A percentile compares a stretch with the other conserved stretches of the same genome.
Evolutionary conservation across 176 grass and related monocot species (phyloP).

Genomic region (Oryza punctata): DNA sequence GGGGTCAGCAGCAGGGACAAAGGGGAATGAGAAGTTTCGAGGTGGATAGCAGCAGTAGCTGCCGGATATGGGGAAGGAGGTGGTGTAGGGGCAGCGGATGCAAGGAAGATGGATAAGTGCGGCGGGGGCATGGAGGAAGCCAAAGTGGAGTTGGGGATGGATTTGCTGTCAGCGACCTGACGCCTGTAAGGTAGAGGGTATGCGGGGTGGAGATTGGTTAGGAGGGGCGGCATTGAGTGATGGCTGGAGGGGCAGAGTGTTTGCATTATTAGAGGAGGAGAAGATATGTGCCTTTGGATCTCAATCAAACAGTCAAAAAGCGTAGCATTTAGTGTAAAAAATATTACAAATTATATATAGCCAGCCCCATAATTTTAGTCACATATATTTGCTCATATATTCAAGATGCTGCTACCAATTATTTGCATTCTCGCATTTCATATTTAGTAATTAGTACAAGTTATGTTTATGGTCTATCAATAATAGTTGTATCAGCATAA

Average conservation of each 20-base stretch:
- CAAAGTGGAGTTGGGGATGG: neutral
- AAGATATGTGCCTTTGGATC: neutral
- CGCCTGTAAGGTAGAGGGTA: too few species aligned
- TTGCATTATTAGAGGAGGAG: neutral
- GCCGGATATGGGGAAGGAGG: neutral
- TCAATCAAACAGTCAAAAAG: neutral
- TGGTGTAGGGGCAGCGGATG: neutral
- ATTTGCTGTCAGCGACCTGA: too few species aligned
- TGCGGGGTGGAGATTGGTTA: neutral
- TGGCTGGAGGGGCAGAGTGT: neutral
- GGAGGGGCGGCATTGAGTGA: neutral
- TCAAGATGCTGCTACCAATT: slow-evolving; percentile 2
- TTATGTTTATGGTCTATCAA: neutral
- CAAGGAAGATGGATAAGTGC: neutral
- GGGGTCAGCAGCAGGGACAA: neutral
- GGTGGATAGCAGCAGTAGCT: neutral
- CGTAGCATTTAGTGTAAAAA: neutral
- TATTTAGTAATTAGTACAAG: slow-evolving; percentile 16
- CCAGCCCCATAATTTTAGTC: neutral
- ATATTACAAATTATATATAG: neutral
- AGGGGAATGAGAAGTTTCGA: neutral
- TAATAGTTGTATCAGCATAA: neutral
- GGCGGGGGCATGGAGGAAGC: neutral
- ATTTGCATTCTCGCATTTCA: neutral
- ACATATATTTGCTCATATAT: slow-evolving; percentile 10